Evolutionary conservation across 495 filamentous ascomycete genomes (phyloP).

Genomic region (Schizothecium vesticola): DNA sequence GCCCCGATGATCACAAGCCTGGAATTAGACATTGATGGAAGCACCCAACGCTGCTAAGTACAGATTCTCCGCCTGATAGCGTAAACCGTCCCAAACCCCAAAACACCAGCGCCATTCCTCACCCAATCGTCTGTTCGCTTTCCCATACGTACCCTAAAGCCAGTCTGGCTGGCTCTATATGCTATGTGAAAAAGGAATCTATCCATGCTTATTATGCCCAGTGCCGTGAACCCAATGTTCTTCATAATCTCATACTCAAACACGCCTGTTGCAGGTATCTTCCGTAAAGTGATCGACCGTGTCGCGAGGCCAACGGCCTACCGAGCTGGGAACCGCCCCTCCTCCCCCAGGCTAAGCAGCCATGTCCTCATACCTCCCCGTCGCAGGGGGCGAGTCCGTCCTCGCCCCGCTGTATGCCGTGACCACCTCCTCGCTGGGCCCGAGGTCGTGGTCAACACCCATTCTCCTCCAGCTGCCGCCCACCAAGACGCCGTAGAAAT

Average conservation of each 20-base stretch:
- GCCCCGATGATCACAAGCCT: background rate
- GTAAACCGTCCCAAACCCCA: background rate
- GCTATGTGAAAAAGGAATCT: background rate
- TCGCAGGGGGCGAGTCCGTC: background rate
- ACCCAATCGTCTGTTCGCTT: background rate
- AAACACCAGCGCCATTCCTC: background rate
- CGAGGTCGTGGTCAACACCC: conserved; percentile 25
- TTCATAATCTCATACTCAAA: background rate
- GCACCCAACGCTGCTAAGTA: background rate
- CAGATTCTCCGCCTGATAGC: background rate
- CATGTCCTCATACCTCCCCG: background rate
- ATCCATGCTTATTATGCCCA: background rate
- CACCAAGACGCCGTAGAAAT: conserved; percentile 28
- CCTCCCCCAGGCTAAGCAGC: background rate
- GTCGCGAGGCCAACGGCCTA: background rate
- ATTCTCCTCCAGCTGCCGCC: conserved; percentile 16
- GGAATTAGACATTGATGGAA: background rate
- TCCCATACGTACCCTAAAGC: background rate
- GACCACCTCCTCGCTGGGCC: conserved; percentile 9
- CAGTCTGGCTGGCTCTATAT: background rate
- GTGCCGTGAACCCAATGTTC: background rate
- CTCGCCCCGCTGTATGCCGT: conserved; percentile 14
- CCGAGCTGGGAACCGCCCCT: background rate
- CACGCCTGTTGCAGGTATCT: background rate
- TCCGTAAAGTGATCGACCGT: no score